phyloP scores from a whole-genome alignment of 2,329 filamentous ascomycete genomes.

The Penicillium frequentans region DNA sequence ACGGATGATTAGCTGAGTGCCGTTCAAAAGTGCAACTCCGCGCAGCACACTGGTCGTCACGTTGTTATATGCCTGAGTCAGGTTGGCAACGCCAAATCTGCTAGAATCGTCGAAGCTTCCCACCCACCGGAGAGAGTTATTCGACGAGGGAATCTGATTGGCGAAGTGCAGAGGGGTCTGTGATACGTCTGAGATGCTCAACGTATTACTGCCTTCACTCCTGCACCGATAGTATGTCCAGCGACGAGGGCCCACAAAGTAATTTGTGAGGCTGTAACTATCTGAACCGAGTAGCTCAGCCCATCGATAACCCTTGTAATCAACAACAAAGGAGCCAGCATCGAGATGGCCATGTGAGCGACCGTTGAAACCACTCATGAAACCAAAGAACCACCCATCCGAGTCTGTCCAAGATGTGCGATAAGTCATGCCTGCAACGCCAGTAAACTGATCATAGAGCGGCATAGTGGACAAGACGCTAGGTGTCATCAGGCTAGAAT shows the following conservation, averaged over 20 bases:
- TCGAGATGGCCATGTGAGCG: conserved; percentile 4
- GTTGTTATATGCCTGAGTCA: conserved; percentile 3
- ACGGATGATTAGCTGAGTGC: not conserved
- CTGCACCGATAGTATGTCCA: conserved; percentile 6
- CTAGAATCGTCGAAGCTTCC: conserved; percentile 3
- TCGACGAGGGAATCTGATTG: conserved; percentile 3
- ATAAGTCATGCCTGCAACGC: conserved; percentile 2
- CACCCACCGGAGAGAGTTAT: conserved; percentile 1
- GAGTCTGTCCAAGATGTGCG: conserved; percentile 3
- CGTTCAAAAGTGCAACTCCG: not conserved
- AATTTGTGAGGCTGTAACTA: conserved; percentile 3
- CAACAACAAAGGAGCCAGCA: conserved; percentile 2
- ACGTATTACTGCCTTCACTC: not conserved
- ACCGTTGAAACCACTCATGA: conserved; percentile 3
- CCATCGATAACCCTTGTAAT: conserved; percentile 6
- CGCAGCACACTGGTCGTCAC: conserved; percentile 1
- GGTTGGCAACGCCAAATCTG: conserved; percentile 5
- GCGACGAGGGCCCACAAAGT: not conserved
- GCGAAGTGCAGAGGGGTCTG: conserved; percentile 2
- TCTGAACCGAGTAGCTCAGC: conserved; percentile 2
- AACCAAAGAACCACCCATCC: conserved; percentile 2
- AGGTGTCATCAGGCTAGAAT: not conserved
- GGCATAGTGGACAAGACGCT: not conserved
- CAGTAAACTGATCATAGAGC: not conserved
- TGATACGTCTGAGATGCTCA: not conserved